phyloP scores from a whole-genome alignment of 163 green algal genomes.

The Coccomyxa subellipsoidea region DNA sequence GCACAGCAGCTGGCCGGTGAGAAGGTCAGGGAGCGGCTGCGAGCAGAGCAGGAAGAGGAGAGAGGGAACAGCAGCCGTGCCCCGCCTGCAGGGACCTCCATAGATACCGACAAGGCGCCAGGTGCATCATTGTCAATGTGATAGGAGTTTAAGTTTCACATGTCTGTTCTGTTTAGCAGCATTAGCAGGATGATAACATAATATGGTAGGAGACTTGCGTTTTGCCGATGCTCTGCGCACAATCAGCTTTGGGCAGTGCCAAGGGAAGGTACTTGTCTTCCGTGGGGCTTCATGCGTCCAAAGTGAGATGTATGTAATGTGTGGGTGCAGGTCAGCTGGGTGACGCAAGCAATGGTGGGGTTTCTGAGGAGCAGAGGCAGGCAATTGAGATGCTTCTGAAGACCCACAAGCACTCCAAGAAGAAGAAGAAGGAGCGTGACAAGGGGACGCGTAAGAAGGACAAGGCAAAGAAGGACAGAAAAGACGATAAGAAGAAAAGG shows the following conservation, averaged over 20 bases:
- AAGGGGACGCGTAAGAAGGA: conserved; percentile 37
- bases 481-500: conserved; percentile 32
- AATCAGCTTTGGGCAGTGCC: no score
- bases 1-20: neutral
- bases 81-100: neutral
- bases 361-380: conserved; percentile 49
- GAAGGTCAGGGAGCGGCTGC: neutral
- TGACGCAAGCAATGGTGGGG: neutral
- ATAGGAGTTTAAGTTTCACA: no score
- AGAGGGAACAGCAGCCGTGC: neutral
- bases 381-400: neutral
- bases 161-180: no score
- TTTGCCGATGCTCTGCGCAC: no score
- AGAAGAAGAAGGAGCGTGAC: conserved; percentile 31
- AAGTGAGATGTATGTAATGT: no score
- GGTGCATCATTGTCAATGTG: neutral
- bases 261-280: no score
- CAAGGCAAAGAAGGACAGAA: conserved; percentile 26
- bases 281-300: no score
- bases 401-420: conserved; percentile 19
- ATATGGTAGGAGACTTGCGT: no score
- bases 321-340: neutral
- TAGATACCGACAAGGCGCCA: neutral
- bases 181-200: no score
- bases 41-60: neutral